Evolutionary conservation across 805 yeast species (phyloP), one percentile per base, ranked within the genome.

Genomic region (Cyberlindnera bimundalis): DNA sequence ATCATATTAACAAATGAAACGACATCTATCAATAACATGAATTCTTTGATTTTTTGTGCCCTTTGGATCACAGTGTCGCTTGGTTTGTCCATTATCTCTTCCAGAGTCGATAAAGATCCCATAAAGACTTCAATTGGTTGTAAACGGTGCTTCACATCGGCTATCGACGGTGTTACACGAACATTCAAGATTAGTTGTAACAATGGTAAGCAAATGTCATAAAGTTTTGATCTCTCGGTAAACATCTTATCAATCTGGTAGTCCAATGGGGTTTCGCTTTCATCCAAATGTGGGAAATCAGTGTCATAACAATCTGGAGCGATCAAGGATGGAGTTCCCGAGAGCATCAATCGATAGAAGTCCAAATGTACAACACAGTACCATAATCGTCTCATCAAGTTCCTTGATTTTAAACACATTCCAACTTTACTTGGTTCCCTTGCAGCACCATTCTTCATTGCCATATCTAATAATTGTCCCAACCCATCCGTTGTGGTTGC

Each of bases 351-450:
- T 25, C 49, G 56, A 28, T 53, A 45, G 11, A 49, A 40, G 32
- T 55, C 57, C 24, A 53, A 24, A 14, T 43, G 47, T 3, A 48
- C 38, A 18, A 54, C 39, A 19, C 42, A 37, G 20, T 45, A 45
- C 61, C 61, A 57, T 14, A 57, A 29, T 23, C 61, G 42, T 49
- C 60, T 48, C n/a, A 45, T 30, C 25, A 51, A 14, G 28, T 54
- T 55, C 12, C 42, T 35, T 8, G 18, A n/a, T 19, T 30, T 37
- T 31, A 38, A 18, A 4, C 43, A 38, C 1, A 41, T 37, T 6
- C 47, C 47, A 16, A 37, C 45, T 27, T 34, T 42, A 10, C 46
- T 37, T 6, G 59, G 58, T 30, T 55, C 60, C 38, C 58, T 50
- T 25, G 48, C 51, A 9, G 56, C 37, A 2, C 52, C 46, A 31